Conservation (phyloP, 768 basidiomycete genomes). For the Auricularia sp. region DNA sequence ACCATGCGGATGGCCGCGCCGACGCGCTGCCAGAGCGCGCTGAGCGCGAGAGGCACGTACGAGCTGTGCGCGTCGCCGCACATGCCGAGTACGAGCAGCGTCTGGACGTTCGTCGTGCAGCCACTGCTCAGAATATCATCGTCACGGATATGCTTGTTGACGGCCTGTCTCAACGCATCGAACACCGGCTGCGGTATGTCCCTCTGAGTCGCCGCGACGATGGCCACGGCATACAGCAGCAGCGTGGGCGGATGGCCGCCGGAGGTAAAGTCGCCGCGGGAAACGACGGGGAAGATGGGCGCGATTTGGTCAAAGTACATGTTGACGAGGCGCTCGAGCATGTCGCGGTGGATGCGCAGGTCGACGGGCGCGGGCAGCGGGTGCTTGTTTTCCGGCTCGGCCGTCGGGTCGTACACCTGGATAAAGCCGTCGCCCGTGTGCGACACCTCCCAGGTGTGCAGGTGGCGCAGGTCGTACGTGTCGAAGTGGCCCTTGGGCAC, state of each 20-base stretch:
- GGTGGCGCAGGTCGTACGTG: constrained; percentile 77
- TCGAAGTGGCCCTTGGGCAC: constrained; percentile 82
- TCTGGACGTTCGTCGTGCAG: constrained; percentile 78
- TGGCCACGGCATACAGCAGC: constrained; percentile 87
- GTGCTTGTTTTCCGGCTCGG: constrained; percentile 40
- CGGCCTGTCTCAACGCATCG: constrained; percentile 76
- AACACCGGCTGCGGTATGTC: constrained; percentile 81
- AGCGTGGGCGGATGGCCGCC: constrained; percentile 64
- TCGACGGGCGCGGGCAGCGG: constrained; percentile 55
- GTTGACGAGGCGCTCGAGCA: constrained; percentile 77
- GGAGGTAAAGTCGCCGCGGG: constrained; percentile 68
- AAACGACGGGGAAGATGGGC: constrained; percentile 83
- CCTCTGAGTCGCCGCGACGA: constrained; percentile 78
- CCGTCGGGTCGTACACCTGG: constrained; percentile 54
- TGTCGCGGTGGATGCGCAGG: constrained; percentile 63
- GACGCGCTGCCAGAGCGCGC: constrained; percentile 75
- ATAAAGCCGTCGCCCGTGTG: constrained; percentile 83
- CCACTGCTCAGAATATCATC: constrained; percentile 89
- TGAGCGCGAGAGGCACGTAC: constrained; percentile 76
- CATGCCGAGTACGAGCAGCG: constrained; percentile 77
- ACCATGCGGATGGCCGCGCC: constrained; percentile 93
- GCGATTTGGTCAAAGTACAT: constrained; percentile 85
- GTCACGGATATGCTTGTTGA: constrained; percentile 76
- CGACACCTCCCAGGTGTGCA: constrained; percentile 81
- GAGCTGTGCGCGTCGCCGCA: constrained; percentile 85